Percentiles rank a stretch among this genome's conserved stretches.
Evolutionary conservation across 1,139 yeast genomes (phyloP).

Genomic region (Candida sp.): DNA sequence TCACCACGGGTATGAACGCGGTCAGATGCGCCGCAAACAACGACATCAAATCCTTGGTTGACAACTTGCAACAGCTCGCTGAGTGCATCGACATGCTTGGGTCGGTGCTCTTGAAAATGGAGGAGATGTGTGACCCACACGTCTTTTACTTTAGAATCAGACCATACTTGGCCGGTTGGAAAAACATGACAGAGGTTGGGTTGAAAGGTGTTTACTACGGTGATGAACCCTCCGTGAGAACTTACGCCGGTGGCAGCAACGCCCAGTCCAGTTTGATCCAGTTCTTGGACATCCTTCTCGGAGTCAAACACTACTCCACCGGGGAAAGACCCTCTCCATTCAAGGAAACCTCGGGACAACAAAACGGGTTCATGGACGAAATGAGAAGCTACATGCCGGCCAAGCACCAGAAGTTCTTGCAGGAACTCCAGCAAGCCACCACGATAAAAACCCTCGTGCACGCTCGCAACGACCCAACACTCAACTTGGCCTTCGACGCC

Average conservation of each 20-base stretch:
- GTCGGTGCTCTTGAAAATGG: conserved; percentile 80
- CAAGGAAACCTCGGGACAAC: conserved; percentile 13
- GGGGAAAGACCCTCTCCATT: conserved; percentile 60
- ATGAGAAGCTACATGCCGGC: conserved; percentile 94
- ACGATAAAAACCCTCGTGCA: conserved; percentile 69
- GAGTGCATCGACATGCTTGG: conserved; percentile 79
- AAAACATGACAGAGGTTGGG: conserved; percentile 89
- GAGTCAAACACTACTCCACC: conserved; percentile 78
- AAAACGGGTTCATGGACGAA: conserved; percentile 70
- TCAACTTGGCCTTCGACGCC: conserved; percentile 82
- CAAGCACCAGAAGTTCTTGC: conserved; percentile 75
- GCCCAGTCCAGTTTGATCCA: conserved; percentile 94
- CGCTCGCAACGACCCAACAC: conserved; percentile 50
- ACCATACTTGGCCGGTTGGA: conserved; percentile 95
- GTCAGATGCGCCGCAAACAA: conserved; percentile 32
- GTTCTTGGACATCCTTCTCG: conserved; percentile 77
- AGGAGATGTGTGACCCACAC: conserved; percentile 95
- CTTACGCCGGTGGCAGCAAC: conserved; percentile 89
- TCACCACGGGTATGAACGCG: conserved; percentile 55
- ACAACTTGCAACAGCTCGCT: conserved; percentile 65
- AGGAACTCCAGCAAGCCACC: conserved; percentile 58
- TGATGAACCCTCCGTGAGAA: conserved; percentile 57
- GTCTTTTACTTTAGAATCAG: conserved; percentile 85
- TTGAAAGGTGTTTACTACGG: conserved; percentile 86
- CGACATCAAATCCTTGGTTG: conserved; percentile 41